phyloP scores from a whole-genome alignment of 495 filamentous ascomycete genomes.

The Friedmanniomyces simplex region DNA sequence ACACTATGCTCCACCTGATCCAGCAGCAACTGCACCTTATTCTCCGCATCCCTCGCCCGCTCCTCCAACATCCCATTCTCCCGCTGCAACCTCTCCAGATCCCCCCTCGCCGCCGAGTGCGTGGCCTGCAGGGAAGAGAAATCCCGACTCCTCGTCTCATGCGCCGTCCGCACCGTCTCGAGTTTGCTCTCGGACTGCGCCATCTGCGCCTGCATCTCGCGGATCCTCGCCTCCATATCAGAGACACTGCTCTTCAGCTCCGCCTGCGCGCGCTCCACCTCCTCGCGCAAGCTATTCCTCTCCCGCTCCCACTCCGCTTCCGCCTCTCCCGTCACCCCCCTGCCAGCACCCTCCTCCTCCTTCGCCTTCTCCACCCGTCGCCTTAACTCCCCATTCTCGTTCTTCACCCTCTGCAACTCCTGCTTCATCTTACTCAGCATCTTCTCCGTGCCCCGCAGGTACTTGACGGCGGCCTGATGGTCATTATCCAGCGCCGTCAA shows the following conservation, averaged over 20 bases:
- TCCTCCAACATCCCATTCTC: slow-evolving; percentile 72
- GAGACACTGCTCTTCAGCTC: slow-evolving; percentile 54
- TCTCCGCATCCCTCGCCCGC: slow-evolving; percentile 79
- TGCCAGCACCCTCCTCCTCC: slow-evolving; percentile 22
- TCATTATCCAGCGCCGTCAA: slow-evolving; percentile 87
- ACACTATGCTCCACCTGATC: slow-evolving; percentile 91
- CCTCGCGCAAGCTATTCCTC: slow-evolving; percentile 51
- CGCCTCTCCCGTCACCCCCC: slow-evolving; percentile 30
- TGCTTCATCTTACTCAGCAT: slow-evolving; percentile 99
- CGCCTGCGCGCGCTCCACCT: slow-evolving; percentile 55
- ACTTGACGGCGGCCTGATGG: slow-evolving; percentile 98
- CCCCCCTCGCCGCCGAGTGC: slow-evolving; percentile 46
- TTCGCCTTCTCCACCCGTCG: slow-evolving; percentile 57
- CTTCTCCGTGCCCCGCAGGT: slow-evolving; percentile 97
- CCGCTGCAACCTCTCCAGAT: slow-evolving; percentile 69
- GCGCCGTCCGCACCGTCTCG: slow-evolving; percentile 46
- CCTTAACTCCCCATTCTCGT: slow-evolving; percentile 71
- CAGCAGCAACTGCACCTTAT: slow-evolving; percentile 81
- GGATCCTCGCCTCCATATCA: slow-evolving; percentile 62
- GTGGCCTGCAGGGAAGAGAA: slow-evolving; percentile 38
- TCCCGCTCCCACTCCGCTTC: slow-evolving; percentile 68
- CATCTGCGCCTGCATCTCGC: slow-evolving; percentile 56
- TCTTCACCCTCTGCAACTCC: slow-evolving; percentile 79
- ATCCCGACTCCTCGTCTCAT: slow-evolving; percentile 49
- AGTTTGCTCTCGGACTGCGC: slow-evolving; percentile 54